phyloP scores from a whole-genome alignment of 257 asterid genomes.

The Misopates orontium region DNA sequence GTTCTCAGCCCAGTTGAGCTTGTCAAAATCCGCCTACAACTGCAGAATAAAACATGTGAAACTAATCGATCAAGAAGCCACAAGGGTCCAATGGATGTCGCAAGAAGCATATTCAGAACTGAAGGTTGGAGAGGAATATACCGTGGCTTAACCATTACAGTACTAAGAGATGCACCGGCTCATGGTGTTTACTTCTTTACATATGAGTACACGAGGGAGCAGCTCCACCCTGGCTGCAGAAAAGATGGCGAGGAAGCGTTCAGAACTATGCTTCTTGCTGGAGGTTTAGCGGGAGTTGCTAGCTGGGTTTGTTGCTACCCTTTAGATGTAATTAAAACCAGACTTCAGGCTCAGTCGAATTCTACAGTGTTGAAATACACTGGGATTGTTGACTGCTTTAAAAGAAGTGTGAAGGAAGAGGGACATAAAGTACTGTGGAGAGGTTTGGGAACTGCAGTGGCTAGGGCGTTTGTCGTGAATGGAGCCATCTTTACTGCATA shows the following conservation, averaged over 20 bases:
- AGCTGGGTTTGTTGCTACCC: slow-evolving; percentile 87
- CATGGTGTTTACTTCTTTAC: slow-evolving; percentile 73
- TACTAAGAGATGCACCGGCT: slow-evolving; percentile 73
- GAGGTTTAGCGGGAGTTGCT: slow-evolving; percentile 76
- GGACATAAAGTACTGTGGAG: slow-evolving; percentile 69
- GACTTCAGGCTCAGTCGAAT: slow-evolving; percentile 58
- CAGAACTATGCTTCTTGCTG: slow-evolving; percentile 67
- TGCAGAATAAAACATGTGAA: slow-evolving; percentile 33
- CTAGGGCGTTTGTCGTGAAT: slow-evolving; percentile 74
- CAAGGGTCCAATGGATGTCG: slow-evolving; percentile 53
- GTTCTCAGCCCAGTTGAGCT: slow-evolving; percentile 75
- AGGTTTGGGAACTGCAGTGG: slow-evolving; percentile 67
- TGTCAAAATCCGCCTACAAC: slow-evolving; percentile 73
- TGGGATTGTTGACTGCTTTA: slow-evolving; percentile 61
- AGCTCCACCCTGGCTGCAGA: slow-evolving; percentile 71
- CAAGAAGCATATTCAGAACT: slow-evolving; percentile 40
- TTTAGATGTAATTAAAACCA: slow-evolving; percentile 69
- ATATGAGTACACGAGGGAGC: slow-evolving; percentile 62
- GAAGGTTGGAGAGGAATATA: slow-evolving; percentile 64
- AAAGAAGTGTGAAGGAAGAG: slow-evolving; percentile 44
- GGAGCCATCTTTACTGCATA: slow-evolving; percentile 74
- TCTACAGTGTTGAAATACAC: slow-evolving; percentile 34
- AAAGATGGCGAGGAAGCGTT: slow-evolving; percentile 48
- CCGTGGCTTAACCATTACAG: slow-evolving; percentile 63
- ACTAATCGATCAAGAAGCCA: slow-evolving; percentile 25